Percentiles rank a stretch among this genome's conserved stretches.
Conservation (phyloP, 2,329 filamentous ascomycete genomes). For the Capronia coronata region DNA sequence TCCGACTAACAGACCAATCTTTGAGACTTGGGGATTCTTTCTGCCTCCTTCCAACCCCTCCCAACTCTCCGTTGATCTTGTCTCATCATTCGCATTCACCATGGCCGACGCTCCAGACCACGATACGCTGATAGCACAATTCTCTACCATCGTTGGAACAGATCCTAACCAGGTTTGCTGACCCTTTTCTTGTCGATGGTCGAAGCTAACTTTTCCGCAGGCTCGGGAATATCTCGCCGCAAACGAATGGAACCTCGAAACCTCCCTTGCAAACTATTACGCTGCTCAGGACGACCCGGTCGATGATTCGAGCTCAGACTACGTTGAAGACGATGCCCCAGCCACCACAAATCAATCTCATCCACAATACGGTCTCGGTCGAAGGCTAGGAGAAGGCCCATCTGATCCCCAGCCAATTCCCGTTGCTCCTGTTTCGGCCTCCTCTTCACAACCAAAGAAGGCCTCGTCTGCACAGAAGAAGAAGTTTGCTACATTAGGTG, state of each 20-base stretch:
- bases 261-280: slow-evolving; percentile 58
- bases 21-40: slow-evolving; percentile 4
- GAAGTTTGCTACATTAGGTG: slow-evolving; percentile 45
- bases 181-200: neutral
- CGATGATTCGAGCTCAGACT: slow-evolving; percentile 26
- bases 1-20: neutral
- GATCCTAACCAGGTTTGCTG: slow-evolving; percentile 43
- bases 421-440: slow-evolving; percentile 29
- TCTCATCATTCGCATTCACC: slow-evolving; percentile 3
- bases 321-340: slow-evolving; percentile 30
- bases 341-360: slow-evolving; percentile 13
- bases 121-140: slow-evolving; percentile 46
- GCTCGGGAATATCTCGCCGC: slow-evolving; percentile 60
- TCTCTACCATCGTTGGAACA: slow-evolving; percentile 52
- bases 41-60: slow-evolving; percentile 4
- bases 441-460: slow-evolving; percentile 31
- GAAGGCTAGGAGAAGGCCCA: slow-evolving; percentile 33
- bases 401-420: slow-evolving; percentile 26
- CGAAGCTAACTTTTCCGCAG: slow-evolving; percentile 37
- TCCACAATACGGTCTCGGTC: slow-evolving; percentile 29
- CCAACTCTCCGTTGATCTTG: neutral
- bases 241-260: slow-evolving; percentile 60
- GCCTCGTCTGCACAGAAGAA: slow-evolving; percentile 35
- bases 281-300: slow-evolving; percentile 38
- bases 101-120: slow-evolving; percentile 26